Evolutionary conservation across 495 filamentous ascomycete species (phyloP), one percentile per base, ranked within the genome.

Genomic region (Tuber borchii): DNA sequence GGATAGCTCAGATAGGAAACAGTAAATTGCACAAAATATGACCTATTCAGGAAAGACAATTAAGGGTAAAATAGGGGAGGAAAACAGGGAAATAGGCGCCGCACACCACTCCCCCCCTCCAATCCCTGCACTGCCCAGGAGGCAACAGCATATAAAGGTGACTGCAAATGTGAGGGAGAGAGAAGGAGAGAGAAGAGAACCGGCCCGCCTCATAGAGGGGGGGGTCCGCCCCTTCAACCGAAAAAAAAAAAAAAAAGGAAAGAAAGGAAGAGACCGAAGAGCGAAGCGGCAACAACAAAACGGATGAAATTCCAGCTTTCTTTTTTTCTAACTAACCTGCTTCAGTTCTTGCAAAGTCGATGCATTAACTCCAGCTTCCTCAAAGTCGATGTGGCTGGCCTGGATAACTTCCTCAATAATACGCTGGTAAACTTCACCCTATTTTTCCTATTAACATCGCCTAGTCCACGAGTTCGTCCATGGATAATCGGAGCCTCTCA

Each of bases 371-470:
- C 96, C 96, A 81, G 91, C 92, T 84, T 98, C 95, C 84, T 99
- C 96, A 85, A 99, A 98, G 84, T 97, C 94, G 81, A 95, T 91
- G 84, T 93, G 89, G 82, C 94, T 97, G 73, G 89, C 88, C 76
- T 92, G 89, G 83, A 97, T 90, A 76, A 98, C 94, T 84, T 95
- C 94, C 75, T 92, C 87, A 85, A 99, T 97, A 87, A 98, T 92
- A 83, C 90, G 88, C 83, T 91, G 87, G 86, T 97, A 99, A 77
- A 97, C 90, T 76, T 84, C 82, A 82, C 96, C 95, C 91, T 92
- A 61, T 39, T 79, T 79, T 82, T 75, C 51, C 17, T 69, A 51
- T 51, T 46, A 75, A 80, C 76, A 69, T 75, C 69, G 73, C 76
- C 79, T 71, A 61, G 76, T 71, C 44, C 73, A 75, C 79, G 69